A percentile compares a stretch with the other conserved stretches of the same genome.
phyloP scores from a whole-genome alignment of 257 asterid species.

The Ligustrum vulgare region DNA sequence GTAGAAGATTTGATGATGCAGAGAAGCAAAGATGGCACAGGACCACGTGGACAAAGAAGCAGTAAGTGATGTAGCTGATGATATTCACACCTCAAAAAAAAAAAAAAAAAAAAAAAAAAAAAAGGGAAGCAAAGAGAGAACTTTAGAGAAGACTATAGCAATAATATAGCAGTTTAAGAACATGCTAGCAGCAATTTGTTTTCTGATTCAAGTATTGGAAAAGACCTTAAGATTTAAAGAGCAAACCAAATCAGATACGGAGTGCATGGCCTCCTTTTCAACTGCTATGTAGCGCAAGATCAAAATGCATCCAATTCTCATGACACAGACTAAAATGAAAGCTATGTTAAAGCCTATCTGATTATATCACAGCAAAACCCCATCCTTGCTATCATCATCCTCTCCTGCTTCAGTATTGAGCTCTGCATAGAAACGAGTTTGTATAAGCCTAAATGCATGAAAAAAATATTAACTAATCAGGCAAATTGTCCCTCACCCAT shows the following conservation, averaged over 20 bases:
- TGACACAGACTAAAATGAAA: conserved; percentile 16
- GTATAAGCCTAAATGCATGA: not conserved
- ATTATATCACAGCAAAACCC: conserved; percentile 11
- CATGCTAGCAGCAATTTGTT: conserved; percentile 7
- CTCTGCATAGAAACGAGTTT: conserved; percentile 24
- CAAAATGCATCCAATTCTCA: conserved; percentile 18
- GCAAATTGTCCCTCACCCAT: not conserved
- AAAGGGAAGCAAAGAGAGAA: not conserved
- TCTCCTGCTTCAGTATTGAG: conserved; percentile 22
- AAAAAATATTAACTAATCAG: not conserved
- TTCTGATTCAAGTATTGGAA: conserved; percentile 16
- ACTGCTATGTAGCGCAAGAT: conserved; percentile 18
- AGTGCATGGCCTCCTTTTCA: conserved; percentile 19
- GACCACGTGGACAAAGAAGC: conserved; percentile 27
- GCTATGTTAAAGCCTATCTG: conserved; percentile 22
- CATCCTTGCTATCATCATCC: not conserved
- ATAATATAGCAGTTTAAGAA: not conserved
- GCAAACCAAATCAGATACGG: conserved; percentile 19
- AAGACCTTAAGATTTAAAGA: conserved; percentile 26
- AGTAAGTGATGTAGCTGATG: conserved; percentile 29
- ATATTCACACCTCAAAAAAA: conserved; percentile 37
- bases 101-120: conserved; percentile 17
- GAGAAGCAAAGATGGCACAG: conserved; percentile 23
- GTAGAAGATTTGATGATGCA: conserved; percentile 21
- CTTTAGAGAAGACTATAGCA: conserved; percentile 22